Base-by-base conservation (phyloP, 1,284 basidiomycete species). In the Cryptococcus deneoformans region DNA sequence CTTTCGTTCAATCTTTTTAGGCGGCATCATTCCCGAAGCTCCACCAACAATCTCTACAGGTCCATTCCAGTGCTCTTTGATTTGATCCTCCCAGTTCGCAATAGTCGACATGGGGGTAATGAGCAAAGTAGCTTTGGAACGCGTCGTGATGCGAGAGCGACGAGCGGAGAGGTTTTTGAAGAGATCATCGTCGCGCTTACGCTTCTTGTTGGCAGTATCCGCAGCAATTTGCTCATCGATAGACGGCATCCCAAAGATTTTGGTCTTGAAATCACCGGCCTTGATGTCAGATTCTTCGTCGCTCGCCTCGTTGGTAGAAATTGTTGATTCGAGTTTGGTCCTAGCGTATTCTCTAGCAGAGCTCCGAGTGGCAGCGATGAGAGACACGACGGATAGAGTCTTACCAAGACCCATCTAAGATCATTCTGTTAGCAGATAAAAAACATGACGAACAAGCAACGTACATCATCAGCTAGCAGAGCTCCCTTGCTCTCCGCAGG, bases 1-100 rank as follows among this genome's bases (percentile, higher is more conserved):
- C 56, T 63, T 68, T 47, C 59, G 67, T 57, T 63, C 66, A 53
- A 59, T 53, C 45, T 56, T 62, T 46, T 67, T 71, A 35, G 61
- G 62, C 10, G 59, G 68, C 54, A 53, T 64, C 24, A 60, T 62
- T 14, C 70, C 70, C 7, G 64, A 83, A 29, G 80, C 81, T 2
- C 90, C 91, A n/a, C 91, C 91, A 51, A 87, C 80, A 46, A 94
- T 86, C 37, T 82, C 82, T 6, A 94, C 90, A 56, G 87, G 84
- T 11, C 91, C 90, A 59, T 84, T 84, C 91, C 91, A 92, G 77
- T 99, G 96, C 72, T 98, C 94, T 59, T 87, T 85, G 73, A 99
- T 90, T 76, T 99, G 96, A 63, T 96, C 92, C 77, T 99, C 95
- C 96, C 96, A 99, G 71, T 98, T 99, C 48, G 90, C 87, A 1